Evolutionary conservation across 768 basidiomycete species (phyloP), one percentile per base, ranked within the genome.

Genomic region (Naganishia friedmannii): DNA sequence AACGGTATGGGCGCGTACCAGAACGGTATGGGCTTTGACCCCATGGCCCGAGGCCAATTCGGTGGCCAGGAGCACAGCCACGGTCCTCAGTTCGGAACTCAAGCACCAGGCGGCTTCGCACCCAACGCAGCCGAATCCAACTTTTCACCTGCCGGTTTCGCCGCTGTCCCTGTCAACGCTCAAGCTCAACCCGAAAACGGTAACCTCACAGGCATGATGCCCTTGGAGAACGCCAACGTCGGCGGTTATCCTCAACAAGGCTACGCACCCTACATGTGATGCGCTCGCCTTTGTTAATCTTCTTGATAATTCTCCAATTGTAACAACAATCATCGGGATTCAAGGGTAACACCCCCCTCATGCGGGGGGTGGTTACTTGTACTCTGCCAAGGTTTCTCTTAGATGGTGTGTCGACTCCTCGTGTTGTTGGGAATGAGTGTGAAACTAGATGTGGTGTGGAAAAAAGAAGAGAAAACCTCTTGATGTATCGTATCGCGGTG

Each of bases 241-340:
- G 65, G 31, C n/a, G 65, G 66, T 8, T 66, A 57, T 51, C 65
- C 67, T 65, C 66, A 72, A 46, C 58, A 58, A 26, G 66, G 46
- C 23, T 72, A 67, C 67, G 67, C 67, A 12, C 65, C 58, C 9
- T 72, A 72, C 67, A 72, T 72, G 71, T 72, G 68, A 65, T 23
- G n/a, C 34, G 31, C 29, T 9, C n/a, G 29, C 21, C 32, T n/a
- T 23, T 34, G 57, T 23, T 23, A 63, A 42, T 26, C 48, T 51
- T 42, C 48, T 51, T 51, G 48, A 51, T 51, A 51, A 51, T 51
- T 51, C 48, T 51, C 48, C 48, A 51, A 51, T 51, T 51, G 48
- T 51, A 63, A 23, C 39, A 42, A 63, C 60, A 63, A 45, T 42
- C 39, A 63, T 63, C 39, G 39, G 60, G 60, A 42, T 42, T 31